phyloP scores from a whole-genome alignment of 345 rosid species.

The Linum trigynum region DNA sequence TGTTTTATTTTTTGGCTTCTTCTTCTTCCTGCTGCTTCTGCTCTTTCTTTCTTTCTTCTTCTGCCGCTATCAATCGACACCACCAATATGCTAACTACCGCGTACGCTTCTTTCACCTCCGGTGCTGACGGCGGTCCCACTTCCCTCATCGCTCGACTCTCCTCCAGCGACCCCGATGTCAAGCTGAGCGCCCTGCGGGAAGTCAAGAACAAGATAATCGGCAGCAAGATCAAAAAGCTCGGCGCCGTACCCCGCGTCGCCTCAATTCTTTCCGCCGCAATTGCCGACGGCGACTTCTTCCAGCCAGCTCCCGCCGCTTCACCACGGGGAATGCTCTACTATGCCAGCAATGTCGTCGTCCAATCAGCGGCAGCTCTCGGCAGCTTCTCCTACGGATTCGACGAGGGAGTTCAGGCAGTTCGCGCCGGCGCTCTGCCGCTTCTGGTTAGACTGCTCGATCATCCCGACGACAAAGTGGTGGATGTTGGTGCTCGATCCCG shows the following conservation, averaged over 20 bases:
- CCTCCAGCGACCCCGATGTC: constrained; percentile 49
- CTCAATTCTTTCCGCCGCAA: constrained; percentile 28
- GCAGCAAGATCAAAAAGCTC: constrained; percentile 84
- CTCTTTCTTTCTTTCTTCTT: too few relatives aligned
- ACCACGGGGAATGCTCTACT: constrained; percentile 12
- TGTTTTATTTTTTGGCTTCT: constrained; percentile 1
- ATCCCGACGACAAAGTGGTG: constrained; percentile 64
- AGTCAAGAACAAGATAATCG: constrained; percentile 84
- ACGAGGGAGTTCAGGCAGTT: constrained; percentile 74
- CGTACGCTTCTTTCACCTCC: constrained; percentile 38
- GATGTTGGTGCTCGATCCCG: constrained; percentile 83
- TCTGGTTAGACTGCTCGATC: constrained; percentile 52
- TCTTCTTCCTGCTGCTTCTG: too few relatives aligned
- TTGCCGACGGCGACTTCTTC: constrained; percentile 22
- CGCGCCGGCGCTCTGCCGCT: constrained; percentile 65
- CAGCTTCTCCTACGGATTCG: constrained; percentile 91
- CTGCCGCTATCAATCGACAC: background rate
- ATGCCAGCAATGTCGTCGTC: constrained; percentile 39
- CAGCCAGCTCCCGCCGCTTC: constrained; percentile 13
- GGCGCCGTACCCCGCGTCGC: constrained; percentile 75
- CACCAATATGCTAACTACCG: constrained; percentile 5
- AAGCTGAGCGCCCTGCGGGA: constrained; percentile 80
- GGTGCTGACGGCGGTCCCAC: constrained; percentile 31
- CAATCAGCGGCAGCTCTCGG: constrained; percentile 87
- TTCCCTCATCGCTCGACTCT: constrained; percentile 51